phyloP scores from a whole-genome alignment of 176 grass and related monocot genomes.

The Pontederia paniculata region DNA sequence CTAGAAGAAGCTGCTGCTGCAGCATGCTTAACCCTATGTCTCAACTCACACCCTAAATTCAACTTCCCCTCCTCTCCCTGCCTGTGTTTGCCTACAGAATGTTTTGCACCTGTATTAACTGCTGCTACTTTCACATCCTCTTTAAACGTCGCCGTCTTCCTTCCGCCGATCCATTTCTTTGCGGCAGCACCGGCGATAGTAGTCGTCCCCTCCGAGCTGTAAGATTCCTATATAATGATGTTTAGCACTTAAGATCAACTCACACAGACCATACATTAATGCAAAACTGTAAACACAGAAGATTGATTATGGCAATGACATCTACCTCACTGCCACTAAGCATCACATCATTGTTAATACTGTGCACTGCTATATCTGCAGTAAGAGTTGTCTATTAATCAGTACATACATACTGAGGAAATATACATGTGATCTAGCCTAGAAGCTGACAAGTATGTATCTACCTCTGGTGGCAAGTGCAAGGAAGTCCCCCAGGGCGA shows the following conservation, averaged over 20 bases:
- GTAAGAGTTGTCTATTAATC: background rate
- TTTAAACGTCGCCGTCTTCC: background rate
- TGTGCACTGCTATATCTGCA: too few relatives aligned
- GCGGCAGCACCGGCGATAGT: background rate
- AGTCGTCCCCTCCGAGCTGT: too few relatives aligned
- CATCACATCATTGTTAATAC: too few relatives aligned
- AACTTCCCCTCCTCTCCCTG: background rate
- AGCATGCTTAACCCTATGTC: background rate
- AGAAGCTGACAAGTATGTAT: background rate
- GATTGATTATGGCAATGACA: too few relatives aligned
- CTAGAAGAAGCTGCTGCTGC: constrained; percentile 3
- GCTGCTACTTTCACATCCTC: background rate
- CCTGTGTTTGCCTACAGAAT: constrained; percentile 6
- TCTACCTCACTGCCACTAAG: too few relatives aligned
- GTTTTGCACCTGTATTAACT: constrained; percentile 40
- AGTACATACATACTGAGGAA: background rate
- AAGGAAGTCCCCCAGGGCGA: background rate
- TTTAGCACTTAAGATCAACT: too few relatives aligned
- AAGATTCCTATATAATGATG: background rate
- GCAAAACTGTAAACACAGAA: too few relatives aligned
- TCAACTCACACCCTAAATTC: constrained; percentile 32
- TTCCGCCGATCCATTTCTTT: background rate
- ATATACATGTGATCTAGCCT: background rate
- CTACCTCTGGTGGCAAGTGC: background rate
- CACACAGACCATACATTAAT: too few relatives aligned